Percentiles rank a stretch among this genome's conserved stretches.
phyloP scores from a whole-genome alignment of 768 basidiomycete genomes.

The Hypsizygus marmoreus region DNA sequence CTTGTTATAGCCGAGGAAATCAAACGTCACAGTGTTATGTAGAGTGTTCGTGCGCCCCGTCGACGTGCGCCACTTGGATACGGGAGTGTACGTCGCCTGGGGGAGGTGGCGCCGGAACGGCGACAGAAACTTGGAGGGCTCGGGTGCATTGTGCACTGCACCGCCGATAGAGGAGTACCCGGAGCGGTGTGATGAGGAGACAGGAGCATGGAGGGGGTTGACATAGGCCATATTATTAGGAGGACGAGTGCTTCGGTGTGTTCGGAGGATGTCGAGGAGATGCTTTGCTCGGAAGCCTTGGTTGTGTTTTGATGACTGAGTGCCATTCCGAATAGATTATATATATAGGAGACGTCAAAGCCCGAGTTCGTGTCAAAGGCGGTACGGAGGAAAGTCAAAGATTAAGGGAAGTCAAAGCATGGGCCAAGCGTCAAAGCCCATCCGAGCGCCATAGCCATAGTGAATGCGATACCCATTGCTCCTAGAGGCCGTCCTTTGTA shows the following conservation, averaged over 20 bases:
- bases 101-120: slow-evolving; percentile 37
- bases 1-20: slow-evolving; percentile 38
- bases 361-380: no score
- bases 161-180: slow-evolving; percentile 26
- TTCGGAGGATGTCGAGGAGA: neutral
- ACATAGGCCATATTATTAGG: slow-evolving; percentile 34
- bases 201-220: slow-evolving; percentile 44
- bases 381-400: no score
- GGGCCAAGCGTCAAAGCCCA: no score
- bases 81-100: slow-evolving; percentile 24
- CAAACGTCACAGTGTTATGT: slow-evolving; percentile 36
- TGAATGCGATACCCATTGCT: no score
- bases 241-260: neutral
- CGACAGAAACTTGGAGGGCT: slow-evolving; percentile 23
- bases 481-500: no score
- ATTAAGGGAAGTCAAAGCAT: no score
- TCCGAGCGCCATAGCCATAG: no score
- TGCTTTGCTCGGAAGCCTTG: no score
- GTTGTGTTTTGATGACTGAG: no score
- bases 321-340: no score
- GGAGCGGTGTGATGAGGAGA: slow-evolving; percentile 25
- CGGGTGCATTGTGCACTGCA: slow-evolving; percentile 17
- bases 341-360: no score
- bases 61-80: slow-evolving; percentile 20
- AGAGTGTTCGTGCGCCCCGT: slow-evolving; percentile 21